A percentile compares a stretch with the other conserved stretches of the same genome.
Conservation (phyloP, 306 rosid species). For the Gleditsia sinensis region DNA sequence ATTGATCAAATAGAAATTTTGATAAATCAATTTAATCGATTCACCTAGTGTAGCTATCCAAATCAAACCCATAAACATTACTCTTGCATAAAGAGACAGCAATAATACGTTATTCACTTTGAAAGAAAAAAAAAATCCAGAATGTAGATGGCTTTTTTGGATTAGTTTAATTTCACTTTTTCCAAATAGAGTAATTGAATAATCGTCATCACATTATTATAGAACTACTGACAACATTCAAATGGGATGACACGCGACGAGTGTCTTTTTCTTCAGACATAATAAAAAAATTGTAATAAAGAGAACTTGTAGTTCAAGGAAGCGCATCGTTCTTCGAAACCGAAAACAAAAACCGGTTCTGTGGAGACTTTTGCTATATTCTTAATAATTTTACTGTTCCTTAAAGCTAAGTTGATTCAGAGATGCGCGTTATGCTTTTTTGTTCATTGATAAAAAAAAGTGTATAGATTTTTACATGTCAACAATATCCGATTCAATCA, state of each 20-base stretch:
- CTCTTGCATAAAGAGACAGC: constrained; percentile 14
- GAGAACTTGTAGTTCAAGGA: constrained; percentile 30
- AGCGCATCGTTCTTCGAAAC: neutral
- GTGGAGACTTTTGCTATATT: neutral
- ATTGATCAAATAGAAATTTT: no score
- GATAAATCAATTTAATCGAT: no score
- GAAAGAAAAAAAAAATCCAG: neutral
- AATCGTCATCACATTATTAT: neutral
- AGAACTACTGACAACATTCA: neutral
- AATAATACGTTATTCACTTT: neutral
- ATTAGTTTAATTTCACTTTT: constrained; percentile 39
- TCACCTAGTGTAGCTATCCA: no score
- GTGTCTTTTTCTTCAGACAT: constrained; percentile 15
- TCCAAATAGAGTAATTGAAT: neutral
- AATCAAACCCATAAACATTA: no score
- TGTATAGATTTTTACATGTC: neutral
- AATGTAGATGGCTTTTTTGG: neutral
- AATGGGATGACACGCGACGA: constrained; percentile 25
- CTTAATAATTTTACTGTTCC: neutral
- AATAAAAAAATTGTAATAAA: neutral
- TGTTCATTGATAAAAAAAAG: neutral
- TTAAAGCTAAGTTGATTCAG: constrained; percentile 18
- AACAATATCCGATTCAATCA: neutral
- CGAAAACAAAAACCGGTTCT: neutral
- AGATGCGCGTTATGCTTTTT: no score